A percentile compares a stretch with the other conserved stretches of the same genome.
Evolutionary conservation across 2,329 filamentous ascomycete species (phyloP).

Genomic region (Fusarium euwallaceae): DNA sequence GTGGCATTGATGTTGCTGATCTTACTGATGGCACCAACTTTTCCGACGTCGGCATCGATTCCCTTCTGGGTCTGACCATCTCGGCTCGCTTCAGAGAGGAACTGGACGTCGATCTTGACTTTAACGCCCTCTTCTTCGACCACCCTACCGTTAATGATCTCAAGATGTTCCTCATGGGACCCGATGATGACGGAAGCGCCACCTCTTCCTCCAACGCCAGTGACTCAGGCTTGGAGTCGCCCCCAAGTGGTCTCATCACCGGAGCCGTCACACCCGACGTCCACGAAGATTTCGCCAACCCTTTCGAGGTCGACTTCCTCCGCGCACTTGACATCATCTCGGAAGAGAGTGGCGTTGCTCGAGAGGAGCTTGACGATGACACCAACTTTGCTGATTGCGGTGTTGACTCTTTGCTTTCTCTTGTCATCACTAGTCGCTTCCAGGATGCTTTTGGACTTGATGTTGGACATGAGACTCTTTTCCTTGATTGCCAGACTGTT

Average conservation of each 20-base stretch:
- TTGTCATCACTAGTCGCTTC: constrained; percentile 69
- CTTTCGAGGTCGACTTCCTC: constrained; percentile 24
- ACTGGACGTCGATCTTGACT: constrained; percentile 66
- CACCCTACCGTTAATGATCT: constrained; percentile 67
- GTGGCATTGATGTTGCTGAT: constrained; percentile 51
- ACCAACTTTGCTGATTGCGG: constrained; percentile 70
- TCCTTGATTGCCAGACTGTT: constrained; percentile 31
- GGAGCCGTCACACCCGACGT: constrained; percentile 14
- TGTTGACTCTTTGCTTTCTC: constrained; percentile 71
- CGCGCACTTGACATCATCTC: constrained; percentile 47
- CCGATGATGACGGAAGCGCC: constrained; percentile 18
- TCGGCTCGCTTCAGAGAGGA: constrained; percentile 70
- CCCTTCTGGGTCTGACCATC: constrained; percentile 71
- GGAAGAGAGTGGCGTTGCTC: constrained; percentile 67
- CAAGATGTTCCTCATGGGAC: constrained; percentile 50
- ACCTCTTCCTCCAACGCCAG: constrained; percentile 26
- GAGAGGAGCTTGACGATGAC: constrained; percentile 69
- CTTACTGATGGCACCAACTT: constrained; percentile 69
- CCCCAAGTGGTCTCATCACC: neutral
- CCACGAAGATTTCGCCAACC: constrained; percentile 11
- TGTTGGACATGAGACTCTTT: constrained; percentile 26
- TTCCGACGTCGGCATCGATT: constrained; percentile 70
- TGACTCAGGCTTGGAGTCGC: constrained; percentile 13
- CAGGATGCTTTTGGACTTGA: constrained; percentile 55
- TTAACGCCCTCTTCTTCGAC: constrained; percentile 65